Percentiles rank a stretch among this genome's conserved stretches.
phyloP scores from a whole-genome alignment of 2,329 filamentous ascomycete genomes.

The Fusarium nurragi region DNA sequence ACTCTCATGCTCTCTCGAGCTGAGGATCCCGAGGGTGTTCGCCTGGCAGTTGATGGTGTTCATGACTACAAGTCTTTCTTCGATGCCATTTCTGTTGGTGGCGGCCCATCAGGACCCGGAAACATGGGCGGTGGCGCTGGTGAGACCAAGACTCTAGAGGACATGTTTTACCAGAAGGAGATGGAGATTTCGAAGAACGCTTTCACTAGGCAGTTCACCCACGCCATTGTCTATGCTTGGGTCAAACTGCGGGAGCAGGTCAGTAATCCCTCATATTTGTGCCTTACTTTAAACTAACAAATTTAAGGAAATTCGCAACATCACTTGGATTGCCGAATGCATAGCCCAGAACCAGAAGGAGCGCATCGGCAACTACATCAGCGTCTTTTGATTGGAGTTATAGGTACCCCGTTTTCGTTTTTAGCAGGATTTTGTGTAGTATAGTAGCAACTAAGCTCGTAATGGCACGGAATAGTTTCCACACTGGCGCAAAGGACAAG shows the following conservation, averaged over 20 bases:
- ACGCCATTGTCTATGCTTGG: conserved; percentile 96
- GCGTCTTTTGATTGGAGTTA: conserved; percentile 76
- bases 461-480: conserved; percentile 50
- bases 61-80: conserved; percentile 96
- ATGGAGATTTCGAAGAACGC: conserved; percentile 97
- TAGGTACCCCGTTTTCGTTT: conserved; percentile 37
- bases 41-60: conserved; percentile 91
- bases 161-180: conserved; percentile 99
- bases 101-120: conserved; percentile 75
- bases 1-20: conserved; percentile 94
- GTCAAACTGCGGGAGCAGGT: conserved; percentile 98
- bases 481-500: conserved; percentile 48
- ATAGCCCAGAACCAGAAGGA: conserved; percentile 99
- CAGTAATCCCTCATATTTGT: conserved; percentile 47
- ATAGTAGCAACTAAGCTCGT: conserved; percentile 52
- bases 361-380: conserved; percentile 98
- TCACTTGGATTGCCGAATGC: conserved; percentile 99
- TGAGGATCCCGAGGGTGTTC: conserved; percentile 93
- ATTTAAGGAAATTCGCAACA: conserved; percentile 93
- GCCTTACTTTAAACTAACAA: conserved; percentile 44
- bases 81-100: conserved; percentile 83
- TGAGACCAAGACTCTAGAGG: conserved; percentile 91
- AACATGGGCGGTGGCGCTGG: conserved; percentile 84
- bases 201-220: conserved; percentile 96
- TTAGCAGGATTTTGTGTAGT: conserved; percentile 55